Evolutionary conservation across 1,284 basidiomycete genomes (phyloP).

Genomic region (Pseudozyma pruni): DNA sequence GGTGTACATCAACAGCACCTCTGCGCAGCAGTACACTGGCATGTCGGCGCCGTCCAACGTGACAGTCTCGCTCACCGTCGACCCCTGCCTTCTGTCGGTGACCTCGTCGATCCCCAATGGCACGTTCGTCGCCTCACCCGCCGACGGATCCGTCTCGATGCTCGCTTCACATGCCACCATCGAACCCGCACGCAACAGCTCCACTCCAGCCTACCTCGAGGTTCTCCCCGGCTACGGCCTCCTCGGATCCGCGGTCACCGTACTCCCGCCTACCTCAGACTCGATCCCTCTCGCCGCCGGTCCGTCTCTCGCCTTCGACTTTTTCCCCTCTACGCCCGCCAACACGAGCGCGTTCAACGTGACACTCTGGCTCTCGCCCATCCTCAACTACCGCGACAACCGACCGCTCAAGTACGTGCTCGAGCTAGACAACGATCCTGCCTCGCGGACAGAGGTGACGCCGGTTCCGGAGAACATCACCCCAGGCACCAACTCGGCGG

Average conservation of each 20-base stretch:
- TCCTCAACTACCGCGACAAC: constrained; percentile 36
- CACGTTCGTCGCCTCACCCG: constrained; percentile 53
- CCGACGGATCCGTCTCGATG: constrained; percentile 24
- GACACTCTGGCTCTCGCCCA: constrained; percentile 23
- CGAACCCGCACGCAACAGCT: constrained; percentile 63
- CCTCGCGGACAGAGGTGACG: constrained; percentile 6
- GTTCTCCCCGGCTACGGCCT: constrained; percentile 68
- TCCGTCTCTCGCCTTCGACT: constrained; percentile 27
- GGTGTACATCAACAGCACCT: constrained; percentile 32
- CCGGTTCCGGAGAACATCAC: constrained; percentile 35
- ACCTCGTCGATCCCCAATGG: constrained; percentile 73
- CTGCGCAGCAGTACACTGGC: constrained; percentile 10
- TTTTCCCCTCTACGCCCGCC: constrained; percentile 2
- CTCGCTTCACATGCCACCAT: constrained; percentile 15
- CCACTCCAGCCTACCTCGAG: constrained; percentile 74
- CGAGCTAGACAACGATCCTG: constrained; percentile 18
- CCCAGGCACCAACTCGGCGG: constrained; percentile 27
- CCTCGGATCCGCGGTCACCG: constrained; percentile 30
- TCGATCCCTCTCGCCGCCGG: constrained; percentile 19
- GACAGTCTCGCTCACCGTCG: constrained; percentile 20
- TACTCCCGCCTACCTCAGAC: constrained; percentile 24
- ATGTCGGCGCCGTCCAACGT: constrained; percentile 26
- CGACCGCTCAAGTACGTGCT: constrained; percentile 21
- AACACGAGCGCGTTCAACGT: constrained; percentile 20
- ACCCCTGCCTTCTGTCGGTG: constrained; percentile 73